phyloP scores from a whole-genome alignment of 352 stramenopile genomes.

The Pythium plurisporium region DNA sequence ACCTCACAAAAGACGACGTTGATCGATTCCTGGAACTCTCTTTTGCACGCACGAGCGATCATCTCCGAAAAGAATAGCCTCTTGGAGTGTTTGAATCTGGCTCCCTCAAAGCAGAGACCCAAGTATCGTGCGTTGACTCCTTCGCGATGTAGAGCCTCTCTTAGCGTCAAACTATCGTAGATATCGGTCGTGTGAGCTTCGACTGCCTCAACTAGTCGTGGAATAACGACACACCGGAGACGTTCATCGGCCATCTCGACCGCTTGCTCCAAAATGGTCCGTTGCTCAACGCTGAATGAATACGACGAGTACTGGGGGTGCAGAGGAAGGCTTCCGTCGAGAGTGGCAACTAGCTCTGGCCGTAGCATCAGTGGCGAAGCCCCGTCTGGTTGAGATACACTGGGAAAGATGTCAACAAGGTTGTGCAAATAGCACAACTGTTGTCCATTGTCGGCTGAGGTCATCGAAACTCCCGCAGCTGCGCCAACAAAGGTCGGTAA shows the following conservation, averaged over 20 bases:
- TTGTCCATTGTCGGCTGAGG: not conserved
- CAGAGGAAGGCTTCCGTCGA: slow-evolving; percentile 33
- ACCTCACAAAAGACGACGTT: slow-evolving; percentile 27
- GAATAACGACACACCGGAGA: slow-evolving; percentile 36
- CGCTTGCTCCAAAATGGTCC: slow-evolving; percentile 26
- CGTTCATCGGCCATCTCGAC: slow-evolving; percentile 33
- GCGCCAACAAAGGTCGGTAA: slow-evolving; percentile 1
- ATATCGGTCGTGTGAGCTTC: slow-evolving; percentile 29
- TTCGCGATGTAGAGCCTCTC: slow-evolving; percentile 33
- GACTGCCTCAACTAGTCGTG: slow-evolving; percentile 39
- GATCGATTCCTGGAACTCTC: slow-evolving; percentile 36
- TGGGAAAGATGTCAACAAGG: not conserved
- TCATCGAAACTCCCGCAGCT: not conserved
- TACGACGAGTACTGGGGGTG: slow-evolving; percentile 8
- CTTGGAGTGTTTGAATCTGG: slow-evolving; percentile 38
- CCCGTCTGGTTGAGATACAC: not conserved
- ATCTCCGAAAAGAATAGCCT: slow-evolving; percentile 51
- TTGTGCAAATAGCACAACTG: not conserved
- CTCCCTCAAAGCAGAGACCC: slow-evolving; percentile 46
- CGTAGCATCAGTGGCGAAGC: slow-evolving; percentile 22
- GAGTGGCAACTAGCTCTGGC: slow-evolving; percentile 43
- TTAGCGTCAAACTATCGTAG: slow-evolving; percentile 41
- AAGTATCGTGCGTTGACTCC: slow-evolving; percentile 62
- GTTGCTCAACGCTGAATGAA: slow-evolving; percentile 14
- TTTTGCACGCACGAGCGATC: slow-evolving; percentile 55